phyloP scores from a whole-genome alignment of 2,329 filamentous ascomycete species.

The Ceratocystis harringtonii region DNA sequence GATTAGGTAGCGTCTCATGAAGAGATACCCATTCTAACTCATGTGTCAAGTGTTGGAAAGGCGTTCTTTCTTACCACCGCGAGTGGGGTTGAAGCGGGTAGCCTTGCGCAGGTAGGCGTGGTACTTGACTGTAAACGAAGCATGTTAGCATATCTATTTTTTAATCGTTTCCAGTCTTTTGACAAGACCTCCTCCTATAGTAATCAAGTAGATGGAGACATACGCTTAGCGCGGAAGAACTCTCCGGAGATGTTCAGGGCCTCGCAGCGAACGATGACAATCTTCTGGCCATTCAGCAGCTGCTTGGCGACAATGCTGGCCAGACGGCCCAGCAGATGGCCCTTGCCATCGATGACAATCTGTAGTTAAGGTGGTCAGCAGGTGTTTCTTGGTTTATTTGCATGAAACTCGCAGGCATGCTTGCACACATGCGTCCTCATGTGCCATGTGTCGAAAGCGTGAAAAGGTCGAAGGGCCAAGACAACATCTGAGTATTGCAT shows the following conservation, averaged over 20 bases:
- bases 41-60: not conserved
- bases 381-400: not conserved
- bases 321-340: constrained; percentile 97
- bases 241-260: constrained; percentile 99
- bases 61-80: constrained; percentile 58
- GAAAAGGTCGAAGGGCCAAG: not conserved
- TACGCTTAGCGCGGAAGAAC: constrained; percentile 99
- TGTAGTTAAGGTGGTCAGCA: constrained; percentile 29
- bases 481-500: constrained; percentile 8
- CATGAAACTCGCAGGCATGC: not conserved
- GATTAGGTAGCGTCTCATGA: not conserved
- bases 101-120: constrained; percentile 99
- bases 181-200: not conserved
- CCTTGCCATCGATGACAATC: constrained; percentile 99
- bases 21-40: not conserved
- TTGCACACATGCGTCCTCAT: not conserved
- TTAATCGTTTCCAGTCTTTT: not conserved
- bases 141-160: constrained; percentile 5
- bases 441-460: not conserved
- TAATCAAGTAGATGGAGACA: constrained; percentile 33
- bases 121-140: constrained; percentile 76
- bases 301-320: constrained; percentile 98
- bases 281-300: constrained; percentile 97
- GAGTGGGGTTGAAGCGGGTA: constrained; percentile 98
- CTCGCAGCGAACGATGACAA: constrained; percentile 97